Percentiles rank a stretch among this genome's conserved stretches.
phyloP scores from a whole-genome alignment of 1,139 yeast genomes.

The Suhomyces panamericanus region DNA sequence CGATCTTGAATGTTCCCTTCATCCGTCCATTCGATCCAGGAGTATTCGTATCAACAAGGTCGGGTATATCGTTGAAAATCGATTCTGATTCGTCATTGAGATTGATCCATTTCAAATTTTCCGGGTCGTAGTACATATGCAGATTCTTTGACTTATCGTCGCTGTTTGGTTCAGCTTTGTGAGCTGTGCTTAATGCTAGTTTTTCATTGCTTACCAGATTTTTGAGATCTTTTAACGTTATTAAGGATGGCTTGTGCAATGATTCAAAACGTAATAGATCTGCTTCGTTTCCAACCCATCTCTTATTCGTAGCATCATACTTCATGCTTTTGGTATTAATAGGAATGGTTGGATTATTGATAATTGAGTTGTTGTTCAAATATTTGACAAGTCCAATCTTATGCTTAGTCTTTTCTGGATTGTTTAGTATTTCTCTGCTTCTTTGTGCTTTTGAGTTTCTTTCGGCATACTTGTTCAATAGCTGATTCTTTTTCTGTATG shows the following conservation, averaged over 20 bases:
- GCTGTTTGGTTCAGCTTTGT: conserved; percentile 10
- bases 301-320: conserved; percentile 50
- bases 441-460: conserved; percentile 14
- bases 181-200: conserved; percentile 1
- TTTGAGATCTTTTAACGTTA: conserved; percentile 33
- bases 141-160: conserved; percentile 15
- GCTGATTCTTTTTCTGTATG: conserved; percentile 22
- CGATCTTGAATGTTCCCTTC: conserved; percentile 6
- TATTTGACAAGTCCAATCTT: conserved; percentile 37
- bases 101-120: conserved; percentile 51
- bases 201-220: conserved; percentile 14
- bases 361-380: conserved; percentile 27
- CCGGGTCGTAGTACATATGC: conserved; percentile 64
- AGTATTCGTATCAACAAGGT: conserved; percentile 20
- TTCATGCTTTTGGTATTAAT: conserved; percentile 40
- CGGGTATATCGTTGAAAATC: conserved; percentile 56
- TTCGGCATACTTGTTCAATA: conserved; percentile 31
- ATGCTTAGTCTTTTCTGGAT: conserved; percentile 16
- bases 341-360: conserved; percentile 13
- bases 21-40: conserved; percentile 4
- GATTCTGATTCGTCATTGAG: conserved; percentile 44
- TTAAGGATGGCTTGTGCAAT: conserved; percentile 35
- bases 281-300: conserved; percentile 72
- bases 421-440: conserved; percentile 5
- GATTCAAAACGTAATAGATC: conserved; percentile 42